A percentile compares a stretch with the other conserved stretches of the same genome.
phyloP scores from a whole-genome alignment of 768 basidiomycete species.

The Porphyrellus cyaneotinctus region DNA sequence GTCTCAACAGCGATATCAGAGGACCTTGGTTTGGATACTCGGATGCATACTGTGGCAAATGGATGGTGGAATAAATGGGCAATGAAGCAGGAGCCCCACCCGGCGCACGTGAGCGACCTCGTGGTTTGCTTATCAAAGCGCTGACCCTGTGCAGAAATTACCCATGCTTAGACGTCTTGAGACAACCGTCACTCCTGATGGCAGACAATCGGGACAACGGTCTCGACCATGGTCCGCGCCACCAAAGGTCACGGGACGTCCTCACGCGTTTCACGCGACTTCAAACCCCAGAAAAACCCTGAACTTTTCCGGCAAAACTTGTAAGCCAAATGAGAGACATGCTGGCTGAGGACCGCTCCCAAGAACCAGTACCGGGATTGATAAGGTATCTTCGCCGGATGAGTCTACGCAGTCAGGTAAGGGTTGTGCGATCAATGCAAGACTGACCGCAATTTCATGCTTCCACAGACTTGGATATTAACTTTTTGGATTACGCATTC shows the following conservation, averaged over 20 bases:
- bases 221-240: slow-evolving; percentile 26
- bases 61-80: slow-evolving; percentile 56
- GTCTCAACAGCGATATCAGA: slow-evolving; percentile 23
- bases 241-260: slow-evolving; percentile 18
- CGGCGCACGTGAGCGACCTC: slow-evolving; percentile 18
- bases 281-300: slow-evolving; percentile 19
- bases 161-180: slow-evolving; percentile 40
- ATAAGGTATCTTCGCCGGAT: slow-evolving; percentile 6
- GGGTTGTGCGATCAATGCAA: slow-evolving; percentile 2
- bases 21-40: slow-evolving; percentile 26
- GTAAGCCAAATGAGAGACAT: slow-evolving; percentile 9
- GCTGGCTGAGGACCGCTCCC: slow-evolving; percentile 7
- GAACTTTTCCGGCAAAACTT: slow-evolving; percentile 7
- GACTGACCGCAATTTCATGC: slow-evolving; percentile 1
- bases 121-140: slow-evolving; percentile 6
- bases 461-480: slow-evolving; percentile 18
- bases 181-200: slow-evolving; percentile 45
- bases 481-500: slow-evolving; percentile 17
- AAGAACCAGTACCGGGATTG: background rate
- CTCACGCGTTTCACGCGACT: slow-evolving; percentile 15
- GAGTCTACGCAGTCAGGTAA: slow-evolving; percentile 14
- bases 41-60: slow-evolving; percentile 37
- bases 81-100: slow-evolving; percentile 23
- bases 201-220: slow-evolving; percentile 34
- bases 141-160: slow-evolving; percentile 26